Conservation (phyloP, 139 green algal genomes). For the Nannochloris sp. region DNA sequence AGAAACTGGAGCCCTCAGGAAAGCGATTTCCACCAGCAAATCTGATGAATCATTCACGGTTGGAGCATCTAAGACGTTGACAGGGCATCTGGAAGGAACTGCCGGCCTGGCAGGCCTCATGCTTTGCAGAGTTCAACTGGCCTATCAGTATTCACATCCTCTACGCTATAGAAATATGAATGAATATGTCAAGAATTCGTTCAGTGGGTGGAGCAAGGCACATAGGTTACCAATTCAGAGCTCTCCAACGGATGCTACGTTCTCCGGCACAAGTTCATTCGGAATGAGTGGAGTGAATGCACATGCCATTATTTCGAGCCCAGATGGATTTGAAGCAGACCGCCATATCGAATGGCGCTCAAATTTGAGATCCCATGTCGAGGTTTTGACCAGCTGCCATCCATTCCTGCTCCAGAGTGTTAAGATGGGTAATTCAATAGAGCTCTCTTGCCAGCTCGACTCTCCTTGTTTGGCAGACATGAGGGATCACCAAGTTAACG, state of each 20-base stretch:
- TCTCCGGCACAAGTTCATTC: slow-evolving; percentile 67
- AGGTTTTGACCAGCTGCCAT: slow-evolving; percentile 38
- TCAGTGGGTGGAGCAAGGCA: slow-evolving; percentile 22
- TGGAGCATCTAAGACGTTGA: slow-evolving; percentile 55
- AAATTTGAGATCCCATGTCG: slow-evolving; percentile 9
- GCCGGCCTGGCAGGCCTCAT: slow-evolving; percentile 68
- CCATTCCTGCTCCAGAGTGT: slow-evolving; percentile 29
- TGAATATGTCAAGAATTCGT: slow-evolving; percentile 52
- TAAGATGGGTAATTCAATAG: slow-evolving; percentile 14
- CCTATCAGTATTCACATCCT: slow-evolving; percentile 29
- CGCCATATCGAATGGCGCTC: neutral
- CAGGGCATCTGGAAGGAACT: slow-evolving; percentile 64
- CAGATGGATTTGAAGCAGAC: neutral
- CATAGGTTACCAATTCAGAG: slow-evolving; percentile 45
- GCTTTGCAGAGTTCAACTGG: slow-evolving; percentile 34
- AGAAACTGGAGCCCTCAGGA: slow-evolving; percentile 56
- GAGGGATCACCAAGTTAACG: slow-evolving; percentile 49
- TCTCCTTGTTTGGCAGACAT: slow-evolving; percentile 43
- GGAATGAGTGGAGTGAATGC: slow-evolving; percentile 83
- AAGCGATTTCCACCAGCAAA: slow-evolving; percentile 32
- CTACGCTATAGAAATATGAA: slow-evolving; percentile 51
- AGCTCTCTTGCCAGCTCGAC: slow-evolving; percentile 23
- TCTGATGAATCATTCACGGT: slow-evolving; percentile 32
- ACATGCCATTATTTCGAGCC: slow-evolving; percentile 45
- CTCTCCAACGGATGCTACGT: neutral